These are phyloP conservation scores for Knufia fluminis DNA, from an alignment of 2,329 filamentous ascomycete species.

Conservation along the genomic window DNA sequence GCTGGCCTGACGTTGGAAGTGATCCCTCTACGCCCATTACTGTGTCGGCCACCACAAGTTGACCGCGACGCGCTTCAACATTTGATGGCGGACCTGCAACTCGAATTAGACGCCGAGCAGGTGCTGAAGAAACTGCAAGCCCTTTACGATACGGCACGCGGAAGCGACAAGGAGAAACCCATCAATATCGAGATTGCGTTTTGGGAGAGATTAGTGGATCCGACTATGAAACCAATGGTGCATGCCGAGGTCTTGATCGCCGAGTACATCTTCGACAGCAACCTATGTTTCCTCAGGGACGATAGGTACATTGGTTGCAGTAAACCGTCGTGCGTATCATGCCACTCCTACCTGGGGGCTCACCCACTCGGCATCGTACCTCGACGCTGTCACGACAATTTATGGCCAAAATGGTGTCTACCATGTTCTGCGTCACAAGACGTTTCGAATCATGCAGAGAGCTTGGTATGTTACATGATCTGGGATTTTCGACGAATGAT, in stretches of 20 bases:
- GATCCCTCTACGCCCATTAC: not conserved
- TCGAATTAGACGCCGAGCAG: not conserved
- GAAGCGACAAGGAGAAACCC: not conserved
- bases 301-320: conserved; percentile 44
- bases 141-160: not conserved
- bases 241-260: conserved; percentile 43
- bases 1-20: not conserved
- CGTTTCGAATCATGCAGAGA: not conserved
- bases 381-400: conserved; percentile 24
- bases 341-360: conserved; percentile 27
- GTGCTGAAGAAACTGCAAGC: not conserved
- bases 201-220: conserved; percentile 21
- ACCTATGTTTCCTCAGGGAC: conserved; percentile 28
- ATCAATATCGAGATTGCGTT: not conserved
- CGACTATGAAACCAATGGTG: conserved; percentile 25
- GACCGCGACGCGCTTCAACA: too few relatives aligned
- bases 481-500: not conserved
- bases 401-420: conserved; percentile 26
- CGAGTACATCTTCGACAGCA: conserved; percentile 35
- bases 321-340: conserved; percentile 45
- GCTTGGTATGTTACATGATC: not conserved
- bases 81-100: too few relatives aligned
- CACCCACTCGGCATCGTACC: conserved; percentile 25
- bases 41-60: too few relatives aligned
- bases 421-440: conserved; percentile 9